These are phyloP conservation scores for Suzukiozyma palmioleophila DNA, from an alignment of 1,139 yeast genomes.

Conservation along the genomic window DNA sequence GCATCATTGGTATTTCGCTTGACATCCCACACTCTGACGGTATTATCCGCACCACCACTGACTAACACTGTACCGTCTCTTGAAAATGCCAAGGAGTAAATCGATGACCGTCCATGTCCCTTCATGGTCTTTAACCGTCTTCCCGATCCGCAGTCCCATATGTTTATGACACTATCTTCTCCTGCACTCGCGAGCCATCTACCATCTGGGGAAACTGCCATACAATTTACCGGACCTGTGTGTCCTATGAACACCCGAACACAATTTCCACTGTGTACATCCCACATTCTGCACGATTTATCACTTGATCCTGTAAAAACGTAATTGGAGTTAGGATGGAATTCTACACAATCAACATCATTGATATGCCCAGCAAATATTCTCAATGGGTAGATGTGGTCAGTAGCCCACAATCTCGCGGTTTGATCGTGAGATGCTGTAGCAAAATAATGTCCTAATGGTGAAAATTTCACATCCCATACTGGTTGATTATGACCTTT, in stretches of 20 bases:
- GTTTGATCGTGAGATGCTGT: constrained; percentile 98
- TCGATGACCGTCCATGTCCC: constrained; percentile 88
- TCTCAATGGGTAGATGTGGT: constrained; percentile 92
- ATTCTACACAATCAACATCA: constrained; percentile 92
- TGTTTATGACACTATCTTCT: constrained; percentile 81
- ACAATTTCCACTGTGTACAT: constrained; percentile 79
- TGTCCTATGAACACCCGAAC: constrained; percentile 96
- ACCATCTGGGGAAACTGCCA: constrained; percentile 95
- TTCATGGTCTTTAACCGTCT: constrained; percentile 75
- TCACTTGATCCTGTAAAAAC: constrained; percentile 94
- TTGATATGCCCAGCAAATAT: constrained; percentile 96
- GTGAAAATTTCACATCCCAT: constrained; percentile 96
- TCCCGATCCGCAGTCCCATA: constrained; percentile 96
- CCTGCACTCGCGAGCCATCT: constrained; percentile 96
- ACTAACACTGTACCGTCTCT: constrained; percentile 86
- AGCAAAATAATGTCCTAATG: constrained; percentile 94
- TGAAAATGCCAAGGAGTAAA: constrained; percentile 81
- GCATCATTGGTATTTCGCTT: constrained; percentile 78
- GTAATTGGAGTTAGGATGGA: constrained; percentile 95
- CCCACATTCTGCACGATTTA: constrained; percentile 98
- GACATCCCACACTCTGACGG: constrained; percentile 95
- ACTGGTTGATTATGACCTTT: constrained; percentile 96
- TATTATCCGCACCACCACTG: constrained; percentile 89
- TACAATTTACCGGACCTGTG: constrained; percentile 77
- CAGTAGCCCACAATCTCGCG: constrained; percentile 96